These are phyloP conservation scores for Pleomassaria siparia DNA, from an alignment of 2,329 filamentous ascomycete species.

Conservation along the genomic window DNA sequence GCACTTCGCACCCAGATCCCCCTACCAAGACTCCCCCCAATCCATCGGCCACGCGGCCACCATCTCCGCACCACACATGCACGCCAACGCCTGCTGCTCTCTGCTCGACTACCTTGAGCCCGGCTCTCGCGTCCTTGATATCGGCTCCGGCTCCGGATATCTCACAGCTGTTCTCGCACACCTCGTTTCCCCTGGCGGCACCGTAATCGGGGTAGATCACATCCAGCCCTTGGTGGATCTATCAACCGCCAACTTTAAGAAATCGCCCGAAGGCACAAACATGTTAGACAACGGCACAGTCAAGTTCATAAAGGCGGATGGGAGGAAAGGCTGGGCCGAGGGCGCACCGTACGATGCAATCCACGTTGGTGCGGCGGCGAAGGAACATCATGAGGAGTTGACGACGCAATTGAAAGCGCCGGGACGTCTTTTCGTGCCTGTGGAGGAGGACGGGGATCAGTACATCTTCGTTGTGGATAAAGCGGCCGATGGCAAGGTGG, in stretches of 20 bases:
- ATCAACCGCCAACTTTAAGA: constrained; percentile 45
- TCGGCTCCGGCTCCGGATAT: constrained; percentile 63
- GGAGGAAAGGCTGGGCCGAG: constrained; percentile 48
- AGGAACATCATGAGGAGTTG: constrained; percentile 69
- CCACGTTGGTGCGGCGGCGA: constrained; percentile 88
- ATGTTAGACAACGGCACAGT: constrained; percentile 67
- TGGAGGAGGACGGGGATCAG: constrained; percentile 61
- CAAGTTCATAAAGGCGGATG: constrained; percentile 73
- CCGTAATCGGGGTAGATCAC: constrained; percentile 53
- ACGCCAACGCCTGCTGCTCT: constrained; percentile 65
- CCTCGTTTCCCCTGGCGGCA: constrained; percentile 59
- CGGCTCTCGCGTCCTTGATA: constrained; percentile 51
- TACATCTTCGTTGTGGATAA: constrained; percentile 76
- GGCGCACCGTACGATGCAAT: constrained; percentile 81
- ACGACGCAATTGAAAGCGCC: constrained; percentile 77
- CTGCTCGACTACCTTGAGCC: constrained; percentile 61
- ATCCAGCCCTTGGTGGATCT: constrained; percentile 50
- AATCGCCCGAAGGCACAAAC: constrained; percentile 48
- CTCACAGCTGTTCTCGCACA: constrained; percentile 86
- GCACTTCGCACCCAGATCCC: constrained; percentile 70
- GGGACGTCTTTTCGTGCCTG: constrained; percentile 79
- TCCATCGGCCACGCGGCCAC: constrained; percentile 68
- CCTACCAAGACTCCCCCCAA: constrained; percentile 76
- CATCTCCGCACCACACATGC: constrained; percentile 75
- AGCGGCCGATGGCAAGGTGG: constrained; percentile 63